Evolutionary conservation across 2,329 filamentous ascomycete species (phyloP), one percentile per base, ranked within the genome.

Genomic region (Exophiala phaeomuriformis): DNA sequence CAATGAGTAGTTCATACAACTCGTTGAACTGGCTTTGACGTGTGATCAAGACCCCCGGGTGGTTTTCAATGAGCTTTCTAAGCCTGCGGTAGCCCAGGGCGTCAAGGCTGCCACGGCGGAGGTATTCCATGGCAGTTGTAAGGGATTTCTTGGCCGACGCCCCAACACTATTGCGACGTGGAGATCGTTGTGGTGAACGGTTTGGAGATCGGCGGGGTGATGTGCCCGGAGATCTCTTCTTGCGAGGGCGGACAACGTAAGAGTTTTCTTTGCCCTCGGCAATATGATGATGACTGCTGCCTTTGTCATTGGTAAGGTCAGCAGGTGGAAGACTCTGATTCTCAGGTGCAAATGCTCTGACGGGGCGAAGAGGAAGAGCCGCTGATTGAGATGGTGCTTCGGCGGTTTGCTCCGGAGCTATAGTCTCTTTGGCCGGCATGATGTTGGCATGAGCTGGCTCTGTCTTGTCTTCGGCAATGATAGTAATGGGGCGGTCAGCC

Each of bases 231-330:
- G 57, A 57, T 43, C 40, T 55, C 31, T 53, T 53, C 33, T 45
- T 53, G n/a, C 40, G 52, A 41, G 49, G 40, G 10, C 37, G 39
- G 28, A 54, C 46, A 36, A 60, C 32, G 44, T 51, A 55, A 32
- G 53, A 54, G 49, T 61, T 61, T 45, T 61, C 59, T 56, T 61
- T 59, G 42, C 55, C 59, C 6, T 56, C 57, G 3, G 53, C 37
- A 41, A 54, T 44, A 44, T 52, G 44, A 49, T 49, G 47, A 32
- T 39, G 35, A 10, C 19, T 37, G 7, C 44, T 47, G 12, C 4
- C 33, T 32, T 40, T 51, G 10, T 55, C 48, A 37, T 8, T 19
- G 12, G 44, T 4, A 41, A 12, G 39, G 35, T 52, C 56, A 36
- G 52, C 28, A 30, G 43, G 37, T 10, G 36, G 43, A 27, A 31